Evolutionary conservation across 2,329 filamentous ascomycete genomes (phyloP).

Genomic region (Epichloe coenophiala): DNA sequence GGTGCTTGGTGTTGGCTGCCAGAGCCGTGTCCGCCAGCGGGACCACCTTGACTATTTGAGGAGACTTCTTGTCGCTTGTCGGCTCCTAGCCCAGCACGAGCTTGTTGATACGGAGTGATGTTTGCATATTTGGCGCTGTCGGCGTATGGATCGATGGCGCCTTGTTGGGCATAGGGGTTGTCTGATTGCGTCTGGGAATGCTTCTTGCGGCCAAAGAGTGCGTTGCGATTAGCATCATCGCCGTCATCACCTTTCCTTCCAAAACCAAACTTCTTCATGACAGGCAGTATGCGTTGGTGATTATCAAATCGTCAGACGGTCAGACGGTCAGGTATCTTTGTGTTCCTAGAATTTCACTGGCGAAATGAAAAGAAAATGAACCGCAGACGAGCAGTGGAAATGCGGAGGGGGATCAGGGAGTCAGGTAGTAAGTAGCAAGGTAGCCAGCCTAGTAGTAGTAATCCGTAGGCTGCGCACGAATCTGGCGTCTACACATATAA

Average conservation of each 20-base stretch:
- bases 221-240: conserved; percentile 34
- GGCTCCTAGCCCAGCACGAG: conserved; percentile 21
- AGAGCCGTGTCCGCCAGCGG: conserved; percentile 8
- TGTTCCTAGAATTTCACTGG: background rate
- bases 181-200: conserved; percentile 29
- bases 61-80: conserved; percentile 17
- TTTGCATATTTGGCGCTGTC: conserved; percentile 32
- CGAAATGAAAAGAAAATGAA: too few relatives aligned
- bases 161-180: conserved; percentile 46
- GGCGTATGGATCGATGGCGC: conserved; percentile 39
- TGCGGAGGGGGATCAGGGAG: too few relatives aligned
- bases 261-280: conserved; percentile 49
- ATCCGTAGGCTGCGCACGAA: too few relatives aligned
- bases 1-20: conserved; percentile 4
- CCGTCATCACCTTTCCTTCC: conserved; percentile 39
- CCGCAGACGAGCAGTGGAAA: too few relatives aligned
- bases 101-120: conserved; percentile 32
- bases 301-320: background rate
- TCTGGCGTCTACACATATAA: too few relatives aligned
- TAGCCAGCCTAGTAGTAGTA: too few relatives aligned
- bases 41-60: conserved; percentile 14
- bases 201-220: conserved; percentile 42
- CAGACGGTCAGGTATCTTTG: too few relatives aligned
- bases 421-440: too few relatives aligned
- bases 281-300: background rate